Percentiles rank a stretch among this genome's conserved stretches.
Evolutionary conservation across 176 grass and related monocot genomes (phyloP).

Genomic region (Avena sativa): DNA sequence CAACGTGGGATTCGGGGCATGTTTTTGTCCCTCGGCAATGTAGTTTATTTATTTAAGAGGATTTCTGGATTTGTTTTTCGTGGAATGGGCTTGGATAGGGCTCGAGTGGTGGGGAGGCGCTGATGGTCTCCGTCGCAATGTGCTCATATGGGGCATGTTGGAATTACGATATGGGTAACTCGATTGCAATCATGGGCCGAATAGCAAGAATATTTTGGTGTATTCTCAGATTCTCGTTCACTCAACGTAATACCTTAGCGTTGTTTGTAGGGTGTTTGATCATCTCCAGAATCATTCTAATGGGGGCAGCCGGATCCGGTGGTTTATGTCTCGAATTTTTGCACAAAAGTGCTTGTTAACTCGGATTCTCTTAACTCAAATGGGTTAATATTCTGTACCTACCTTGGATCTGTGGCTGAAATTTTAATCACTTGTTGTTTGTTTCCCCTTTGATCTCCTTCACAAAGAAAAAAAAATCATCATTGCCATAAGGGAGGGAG

Average conservation of each 20-base stretch:
- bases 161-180: neutral
- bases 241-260: neutral
- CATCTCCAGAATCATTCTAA: too few species aligned
- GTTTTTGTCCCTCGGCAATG: neutral
- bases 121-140: neutral
- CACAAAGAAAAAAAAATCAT: neutral
- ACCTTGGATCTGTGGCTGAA: conserved; percentile 5
- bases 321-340: neutral
- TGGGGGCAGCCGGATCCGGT: conserved; percentile 20
- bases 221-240: neutral
- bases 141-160: too few species aligned
- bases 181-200: neutral
- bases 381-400: neutral
- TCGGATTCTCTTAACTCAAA: neutral
- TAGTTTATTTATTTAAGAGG: neutral
- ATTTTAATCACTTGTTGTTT: neutral
- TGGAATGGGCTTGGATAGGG: neutral
- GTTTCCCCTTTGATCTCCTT: neutral
- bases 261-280: too few species aligned
- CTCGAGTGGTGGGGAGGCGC: too few species aligned
- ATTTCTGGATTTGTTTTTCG: neutral
- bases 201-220: neutral
- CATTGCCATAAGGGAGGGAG: neutral
- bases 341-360: neutral
- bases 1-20: neutral